These are phyloP conservation scores for Cornus controversa DNA, from an alignment of 148 eudicot species.

Conservation along the genomic window DNA sequence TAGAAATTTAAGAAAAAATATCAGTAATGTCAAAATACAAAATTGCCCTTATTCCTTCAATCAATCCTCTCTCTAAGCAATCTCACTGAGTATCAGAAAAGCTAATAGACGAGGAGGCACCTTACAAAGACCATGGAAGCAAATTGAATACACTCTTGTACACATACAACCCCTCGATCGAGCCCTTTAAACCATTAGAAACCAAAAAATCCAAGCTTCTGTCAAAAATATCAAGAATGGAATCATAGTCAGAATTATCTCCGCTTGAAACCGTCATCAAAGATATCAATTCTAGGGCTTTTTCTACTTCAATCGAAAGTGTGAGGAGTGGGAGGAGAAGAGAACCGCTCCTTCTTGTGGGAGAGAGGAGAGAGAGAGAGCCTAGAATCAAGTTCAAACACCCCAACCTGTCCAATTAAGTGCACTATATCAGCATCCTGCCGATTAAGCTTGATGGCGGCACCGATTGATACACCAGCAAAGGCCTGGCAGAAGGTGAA, in stretches of 20 bases:
- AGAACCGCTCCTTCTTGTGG: no score
- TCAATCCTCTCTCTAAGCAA: no score
- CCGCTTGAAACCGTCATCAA: background rate
- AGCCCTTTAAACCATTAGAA: conserved; percentile 18
- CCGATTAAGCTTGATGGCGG: conserved; percentile 66
- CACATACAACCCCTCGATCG: conserved; percentile 43
- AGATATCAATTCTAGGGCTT: background rate
- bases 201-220: conserved; percentile 56
- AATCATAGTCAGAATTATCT: conserved; percentile 24
- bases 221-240: conserved; percentile 60
- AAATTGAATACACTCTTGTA: conserved; percentile 73
- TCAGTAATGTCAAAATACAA: no score
- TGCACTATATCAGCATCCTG: conserved; percentile 72
- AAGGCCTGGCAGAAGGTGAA: conserved; percentile 76
- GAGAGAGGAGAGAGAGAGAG: no score
- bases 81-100: no score
- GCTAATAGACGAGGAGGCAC: no score
- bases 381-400: no score
- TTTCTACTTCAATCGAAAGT: conserved; percentile 9
- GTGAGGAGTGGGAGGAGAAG: no score
- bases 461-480: conserved; percentile 85
- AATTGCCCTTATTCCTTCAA: no score
- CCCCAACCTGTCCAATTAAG: conserved; percentile 96
- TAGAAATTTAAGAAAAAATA: no score
- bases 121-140: conserved; percentile 45